These are phyloP conservation scores for Ocimum tenuiflorum DNA, from an alignment of 257 asterid species.

Conservation along the genomic window DNA sequence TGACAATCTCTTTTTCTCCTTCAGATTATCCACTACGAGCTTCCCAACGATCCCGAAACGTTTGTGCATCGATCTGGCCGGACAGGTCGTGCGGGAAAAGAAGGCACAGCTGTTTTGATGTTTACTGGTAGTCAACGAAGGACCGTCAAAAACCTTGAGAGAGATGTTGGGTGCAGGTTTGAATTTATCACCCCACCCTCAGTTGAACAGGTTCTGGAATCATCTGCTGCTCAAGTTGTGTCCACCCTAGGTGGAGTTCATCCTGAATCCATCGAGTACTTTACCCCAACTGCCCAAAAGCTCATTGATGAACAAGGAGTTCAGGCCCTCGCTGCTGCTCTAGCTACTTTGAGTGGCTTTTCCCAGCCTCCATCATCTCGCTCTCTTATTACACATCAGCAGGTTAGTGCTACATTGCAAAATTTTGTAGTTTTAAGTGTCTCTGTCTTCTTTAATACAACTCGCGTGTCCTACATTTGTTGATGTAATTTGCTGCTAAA, in stretches of 20 bases:
- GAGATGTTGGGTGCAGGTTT: conserved; percentile 68
- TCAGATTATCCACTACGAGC: conserved; percentile 89
- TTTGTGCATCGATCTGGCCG: conserved; percentile 98
- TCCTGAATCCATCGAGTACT: conserved; percentile 48
- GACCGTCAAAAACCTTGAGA: conserved; percentile 69
- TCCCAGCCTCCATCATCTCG: conserved; percentile 55
- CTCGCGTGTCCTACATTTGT: not conserved
- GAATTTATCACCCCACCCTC: conserved; percentile 70
- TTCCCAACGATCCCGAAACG: conserved; percentile 92
- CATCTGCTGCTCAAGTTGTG: conserved; percentile 60
- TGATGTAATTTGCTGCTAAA: not conserved
- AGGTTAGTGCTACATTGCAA: conserved; percentile 28
- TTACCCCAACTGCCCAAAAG: conserved; percentile 49
- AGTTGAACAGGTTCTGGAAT: conserved; percentile 64
- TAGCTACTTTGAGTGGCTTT: conserved; percentile 55
- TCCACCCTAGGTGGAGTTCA: conserved; percentile 45
- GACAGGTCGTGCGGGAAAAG: conserved; percentile 92
- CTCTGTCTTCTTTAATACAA: not conserved
- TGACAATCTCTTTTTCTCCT: conserved; percentile 12
- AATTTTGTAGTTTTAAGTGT: not conserved
- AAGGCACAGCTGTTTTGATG: conserved; percentile 65
- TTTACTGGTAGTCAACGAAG: conserved; percentile 71
- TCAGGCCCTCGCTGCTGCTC: conserved; percentile 45
- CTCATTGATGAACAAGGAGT: conserved; percentile 45
- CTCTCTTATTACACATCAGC: conserved; percentile 50